These are phyloP conservation scores for Infundibulicybe gibba DNA, from an alignment of 768 basidiomycete genomes.

Conservation along the genomic window DNA sequence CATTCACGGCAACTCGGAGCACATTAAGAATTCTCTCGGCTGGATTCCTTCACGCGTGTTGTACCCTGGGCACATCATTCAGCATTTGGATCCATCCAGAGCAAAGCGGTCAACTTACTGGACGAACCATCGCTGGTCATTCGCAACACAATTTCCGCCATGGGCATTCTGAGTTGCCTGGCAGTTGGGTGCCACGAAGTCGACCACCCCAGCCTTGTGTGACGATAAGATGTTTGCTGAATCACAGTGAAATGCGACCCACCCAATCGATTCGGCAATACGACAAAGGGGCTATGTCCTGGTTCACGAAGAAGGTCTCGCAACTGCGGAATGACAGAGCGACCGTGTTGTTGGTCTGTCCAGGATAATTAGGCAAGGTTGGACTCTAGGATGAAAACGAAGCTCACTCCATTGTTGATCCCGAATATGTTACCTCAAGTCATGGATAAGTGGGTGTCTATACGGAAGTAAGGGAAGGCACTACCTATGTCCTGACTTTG, in stretches of 20 bases:
- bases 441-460: no score
- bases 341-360: conserved; percentile 31
- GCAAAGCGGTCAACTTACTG: conserved; percentile 29
- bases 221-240: conserved; percentile 1
- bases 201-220: conserved; percentile 32
- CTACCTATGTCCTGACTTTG: conserved; percentile 41
- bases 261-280: conserved; percentile 49
- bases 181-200: conserved; percentile 44
- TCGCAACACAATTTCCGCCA: conserved; percentile 45
- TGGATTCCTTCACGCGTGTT: conserved; percentile 9
- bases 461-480: no score
- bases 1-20: not conserved
- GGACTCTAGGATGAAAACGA: not conserved
- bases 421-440: conserved; percentile 25
- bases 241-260: conserved; percentile 6
- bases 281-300: conserved; percentile 28
- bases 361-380: not conserved
- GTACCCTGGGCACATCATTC: conserved; percentile 9
- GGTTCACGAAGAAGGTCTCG: conserved; percentile 47
- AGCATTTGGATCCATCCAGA: not conserved
- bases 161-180: conserved; percentile 46
- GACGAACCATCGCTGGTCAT: conserved; percentile 44
- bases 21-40: not conserved
- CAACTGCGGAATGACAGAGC: conserved; percentile 38
- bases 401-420: conserved; percentile 24